These are phyloP conservation scores for Neovahlkampfia damariscottae DNA, from an alignment of 78 protist species.

Conservation along the genomic window DNA sequence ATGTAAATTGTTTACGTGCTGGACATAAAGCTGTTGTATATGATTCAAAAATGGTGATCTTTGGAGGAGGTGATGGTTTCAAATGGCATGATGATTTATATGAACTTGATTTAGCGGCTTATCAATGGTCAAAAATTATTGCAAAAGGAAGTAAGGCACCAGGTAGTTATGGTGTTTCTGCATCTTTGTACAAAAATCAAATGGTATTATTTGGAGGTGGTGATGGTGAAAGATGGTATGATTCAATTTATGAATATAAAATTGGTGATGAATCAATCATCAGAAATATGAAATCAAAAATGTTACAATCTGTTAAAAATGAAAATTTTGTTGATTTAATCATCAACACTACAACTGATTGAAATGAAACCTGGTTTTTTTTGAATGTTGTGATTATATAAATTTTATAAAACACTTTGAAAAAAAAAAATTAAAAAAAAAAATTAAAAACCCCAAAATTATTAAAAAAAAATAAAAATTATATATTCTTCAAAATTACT, in stretches of 20 bases:
- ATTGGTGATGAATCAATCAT: too few species aligned
- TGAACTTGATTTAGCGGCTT: neutral
- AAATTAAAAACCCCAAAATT: too few species aligned
- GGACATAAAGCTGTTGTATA: constrained; percentile 7
- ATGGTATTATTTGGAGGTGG: constrained; percentile 14
- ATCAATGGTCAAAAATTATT: neutral
- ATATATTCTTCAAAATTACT: too few species aligned
- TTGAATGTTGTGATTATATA: too few species aligned
- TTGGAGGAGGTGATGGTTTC: constrained; percentile 19
- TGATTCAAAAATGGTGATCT: constrained; percentile 7
- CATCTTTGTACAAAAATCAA: neutral
- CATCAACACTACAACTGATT: too few species aligned
- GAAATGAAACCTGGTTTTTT: too few species aligned
- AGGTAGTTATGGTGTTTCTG: constrained; percentile 9
- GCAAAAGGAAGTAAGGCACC: neutral
- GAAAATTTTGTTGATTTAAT: too few species aligned
- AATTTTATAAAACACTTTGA: too few species aligned
- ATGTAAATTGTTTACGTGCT: neutral
- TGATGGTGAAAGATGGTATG: neutral
- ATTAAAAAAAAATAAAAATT: too few species aligned
- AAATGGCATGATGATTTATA: neutral
- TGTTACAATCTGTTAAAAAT: too few species aligned
- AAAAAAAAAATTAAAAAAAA: too few species aligned
- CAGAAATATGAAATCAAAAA: too few species aligned
- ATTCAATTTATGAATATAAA: neutral